Base-by-base conservation (phyloP, 371 early-diverging fungal species). In the Chytridium lagenaria region DNA sequence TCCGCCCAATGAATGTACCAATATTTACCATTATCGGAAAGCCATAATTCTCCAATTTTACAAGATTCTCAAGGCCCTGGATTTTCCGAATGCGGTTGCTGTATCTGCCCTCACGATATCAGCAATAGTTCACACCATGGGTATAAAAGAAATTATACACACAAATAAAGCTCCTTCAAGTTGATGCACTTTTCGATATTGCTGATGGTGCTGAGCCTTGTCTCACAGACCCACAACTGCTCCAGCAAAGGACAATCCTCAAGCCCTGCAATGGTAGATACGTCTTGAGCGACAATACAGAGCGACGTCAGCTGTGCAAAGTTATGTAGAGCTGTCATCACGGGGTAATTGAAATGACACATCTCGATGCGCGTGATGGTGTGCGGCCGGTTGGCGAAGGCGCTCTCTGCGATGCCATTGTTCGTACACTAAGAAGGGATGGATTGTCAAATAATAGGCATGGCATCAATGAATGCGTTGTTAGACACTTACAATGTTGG, bases 201-300 rank as follows among this genome's bases (percentile, higher is more conserved):
- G 28, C 40, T 19, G 16, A 87, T 84, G 16, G 22, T 36, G 10
- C 70, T 55, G 19, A 87, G 55, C 49, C 55, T 49, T n/a, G 82
- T 84, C 70, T 87, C 87, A 68, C 85, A 85, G 22, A 87, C 81
- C 87, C 87, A 87, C 26, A 87, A 76, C 50, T 76, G 44, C 68
- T 83, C 79, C 67, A 87, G 52, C 28, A n/a, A 1, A 0, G 74
- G 61, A 38, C 76, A 79, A 0, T 59, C 77, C 12, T 79, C 79
- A 31, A 87, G 68, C 12, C 83, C 84, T 10, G 66, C 49, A 31
- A 85, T 82, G 31, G 70, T 74, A 0, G 50, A 33, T 23, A 87
- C 78, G 39, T 87, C 87, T 59, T 87, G 87, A 12, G 87, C 83
- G 22, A 87, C 78, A 50, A 87, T 74, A 67, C 84, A 84, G 3